Conservation (phyloP, 306 rosid genomes). For the Corylus heterophylla region DNA sequence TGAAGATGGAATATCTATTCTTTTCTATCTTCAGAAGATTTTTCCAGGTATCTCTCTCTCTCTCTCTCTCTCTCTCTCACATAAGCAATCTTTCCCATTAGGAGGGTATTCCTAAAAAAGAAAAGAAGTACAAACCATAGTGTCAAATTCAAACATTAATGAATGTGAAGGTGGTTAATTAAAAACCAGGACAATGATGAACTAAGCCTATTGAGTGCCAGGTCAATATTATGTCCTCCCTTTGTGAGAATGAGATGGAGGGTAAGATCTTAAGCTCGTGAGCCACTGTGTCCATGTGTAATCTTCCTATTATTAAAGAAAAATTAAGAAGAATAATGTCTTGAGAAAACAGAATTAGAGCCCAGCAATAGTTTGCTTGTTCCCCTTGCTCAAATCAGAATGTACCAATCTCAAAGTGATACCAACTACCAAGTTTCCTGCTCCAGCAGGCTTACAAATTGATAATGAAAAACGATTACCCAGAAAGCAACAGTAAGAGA, state of each 20-base stretch:
- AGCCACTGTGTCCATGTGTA: background rate
- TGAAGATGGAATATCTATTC: slow-evolving; percentile 89
- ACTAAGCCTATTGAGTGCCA: background rate
- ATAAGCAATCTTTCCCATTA: background rate
- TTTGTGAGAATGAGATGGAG: background rate
- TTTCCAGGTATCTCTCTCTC: slow-evolving; percentile 71
- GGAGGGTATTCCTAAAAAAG: background rate
- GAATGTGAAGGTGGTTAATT: background rate
- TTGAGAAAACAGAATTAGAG: background rate
- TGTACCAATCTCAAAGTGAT: background rate
- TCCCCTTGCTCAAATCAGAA: background rate
- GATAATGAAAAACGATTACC: background rate
- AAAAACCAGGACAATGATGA: background rate
- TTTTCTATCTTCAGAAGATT: slow-evolving; percentile 97
- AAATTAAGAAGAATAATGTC: background rate
- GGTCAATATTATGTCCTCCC: background rate
- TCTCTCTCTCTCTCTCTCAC: background rate
- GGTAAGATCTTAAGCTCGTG: no score
- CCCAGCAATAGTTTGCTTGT: background rate
- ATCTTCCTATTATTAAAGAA: background rate
- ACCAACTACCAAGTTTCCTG: background rate
- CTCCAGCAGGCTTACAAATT: background rate
- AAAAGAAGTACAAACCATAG: background rate
- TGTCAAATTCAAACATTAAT: background rate
- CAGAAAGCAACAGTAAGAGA: no score